Conservation (phyloP, 805 yeast genomes). For the Candida oleophila region DNA sequence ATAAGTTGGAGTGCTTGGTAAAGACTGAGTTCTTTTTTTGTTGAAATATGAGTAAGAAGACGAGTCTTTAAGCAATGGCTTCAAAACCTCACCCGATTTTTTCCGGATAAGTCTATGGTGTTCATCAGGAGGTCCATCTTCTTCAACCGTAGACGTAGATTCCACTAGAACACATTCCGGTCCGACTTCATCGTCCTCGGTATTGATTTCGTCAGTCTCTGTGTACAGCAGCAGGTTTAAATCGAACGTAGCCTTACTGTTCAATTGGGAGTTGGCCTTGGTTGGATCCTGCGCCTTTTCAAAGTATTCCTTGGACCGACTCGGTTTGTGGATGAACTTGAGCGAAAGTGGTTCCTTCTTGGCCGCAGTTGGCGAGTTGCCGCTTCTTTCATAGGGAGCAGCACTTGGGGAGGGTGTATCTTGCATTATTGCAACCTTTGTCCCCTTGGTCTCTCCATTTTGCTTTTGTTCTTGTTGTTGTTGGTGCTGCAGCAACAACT, state of each 20-base stretch:
- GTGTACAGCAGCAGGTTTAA: background rate
- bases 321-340: slow-evolving; percentile 40
- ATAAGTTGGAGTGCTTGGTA: slow-evolving; percentile 55
- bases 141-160: background rate
- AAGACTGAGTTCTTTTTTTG: slow-evolving; percentile 30
- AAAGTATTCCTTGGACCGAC: slow-evolving; percentile 30
- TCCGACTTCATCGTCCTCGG: background rate
- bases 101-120: slow-evolving; percentile 59
- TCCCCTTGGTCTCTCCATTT: background rate
- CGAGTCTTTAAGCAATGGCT: slow-evolving; percentile 64
- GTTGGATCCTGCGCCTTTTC: slow-evolving; percentile 32
- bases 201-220: background rate
- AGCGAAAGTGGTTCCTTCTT: slow-evolving; percentile 25
- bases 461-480: background rate
- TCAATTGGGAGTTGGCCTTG: slow-evolving; percentile 15
- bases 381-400: background rate
- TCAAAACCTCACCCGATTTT: slow-evolving; percentile 85
- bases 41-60: slow-evolving; percentile 27
- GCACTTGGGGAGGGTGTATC: background rate
- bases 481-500: no score
- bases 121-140: background rate
- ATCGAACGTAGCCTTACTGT: background rate
- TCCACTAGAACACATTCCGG: background rate
- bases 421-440: no score
- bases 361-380: background rate